Evolutionary conservation across 345 rosid species (phyloP).

Genomic region (Arabidopsis thaliana): TAIR10.1 NC_003076.8:20144501-20145000

Average conservation of each 20-base stretch:
- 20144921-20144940: background rate
- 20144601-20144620: background rate
- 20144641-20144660: slow-evolving; percentile 19
- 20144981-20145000: background rate
- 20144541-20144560: background rate
- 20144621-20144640: background rate
- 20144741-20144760: background rate
- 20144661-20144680: background rate
- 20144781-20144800: slow-evolving; percentile 91
- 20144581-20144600: slow-evolving; percentile 2
- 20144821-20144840: slow-evolving; percentile 78
- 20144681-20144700: slow-evolving; percentile 3
- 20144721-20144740: background rate
- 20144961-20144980: slow-evolving; percentile 25
- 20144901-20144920: background rate
- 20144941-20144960: background rate
- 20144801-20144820: slow-evolving; percentile 72
- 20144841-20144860: slow-evolving; percentile 64
- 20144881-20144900: slow-evolving; percentile 11
- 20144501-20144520: background rate
- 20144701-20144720: background rate
- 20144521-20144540: background rate
- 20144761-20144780: slow-evolving; percentile 87
- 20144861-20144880: slow-evolving; percentile 52
- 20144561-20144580: background rate